Base-by-base conservation (phyloP, 176 grass and related monocot species). In the Bromus sterilis region DNA sequence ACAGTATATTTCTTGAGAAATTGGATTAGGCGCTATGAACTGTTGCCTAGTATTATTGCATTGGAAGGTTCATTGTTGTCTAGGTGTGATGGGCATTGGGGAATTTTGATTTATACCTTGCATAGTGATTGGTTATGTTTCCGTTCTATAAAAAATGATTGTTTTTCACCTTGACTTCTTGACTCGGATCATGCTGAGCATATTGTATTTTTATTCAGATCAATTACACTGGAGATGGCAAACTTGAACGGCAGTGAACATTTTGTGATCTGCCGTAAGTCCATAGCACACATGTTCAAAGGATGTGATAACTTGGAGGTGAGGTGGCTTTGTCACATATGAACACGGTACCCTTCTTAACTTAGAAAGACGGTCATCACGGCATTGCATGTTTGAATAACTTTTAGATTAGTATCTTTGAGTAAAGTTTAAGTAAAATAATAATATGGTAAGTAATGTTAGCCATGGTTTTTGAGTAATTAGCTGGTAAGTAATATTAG, bases 271-370 rank as follows among this genome's bases (percentile, higher is more conserved):
- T 87, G 78, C 63, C 75, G 81, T 12, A 89, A 79, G 43, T 78
- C 86, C 58, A 84, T 98, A 76, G 85, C 85, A 77, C 82, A 71
- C 10, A 77, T 93, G 71, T 77, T 93, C 21, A 37, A 46, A n/a
- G 66, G 86, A 76, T 98, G 86, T 66, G 31, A 33, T 29, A 64
- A 82, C 66, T 86, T 98, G 84, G 92, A 98, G 95, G 95, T 94
- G 69, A 93, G 87, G 48, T 56, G 56, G 71, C 24, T 76, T 76
- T 61, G 13, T 53, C 37, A 25, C 25, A 20, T 57, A 87, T 36
- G 24, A 39, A 77, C 74, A 59, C 44, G 7, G 7, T n/a, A 15
- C 16, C n/a, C 15, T 86, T 35, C 41, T 32, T 24, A 31, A 35
- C 14, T 20, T 40, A 40, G 6, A 80, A 69, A 61, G 32, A 77